Evolutionary conservation across 768 basidiomycete genomes (phyloP), one percentile per base, ranked within the genome.

Genomic region (Xerocomus spinulosus): DNA sequence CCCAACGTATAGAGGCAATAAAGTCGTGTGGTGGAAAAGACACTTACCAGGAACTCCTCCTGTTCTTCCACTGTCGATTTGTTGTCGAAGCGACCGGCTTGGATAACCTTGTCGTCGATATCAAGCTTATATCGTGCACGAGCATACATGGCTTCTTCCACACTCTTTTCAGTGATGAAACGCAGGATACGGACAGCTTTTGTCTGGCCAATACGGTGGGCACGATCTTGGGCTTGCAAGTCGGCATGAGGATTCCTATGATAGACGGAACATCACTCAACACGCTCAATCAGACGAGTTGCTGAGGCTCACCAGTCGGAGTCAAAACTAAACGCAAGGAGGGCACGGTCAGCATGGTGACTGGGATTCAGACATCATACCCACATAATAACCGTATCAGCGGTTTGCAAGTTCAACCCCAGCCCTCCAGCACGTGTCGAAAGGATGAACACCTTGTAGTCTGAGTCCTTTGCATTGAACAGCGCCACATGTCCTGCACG

Each of bases 121-220:
- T 95, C 95, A 24, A 97, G 85, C 75, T 99, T 99, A 71, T 83
- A 90, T 49, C 90, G 82, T 5, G 96, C 96, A 54, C 93, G 82
- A 37, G 91, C 88, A 52, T 97, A 88, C 81, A 98, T 96, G 4
- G 93, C 92, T 70, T 98, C 96, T 70, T 98, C 96, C 20, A 99
- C 92, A 53, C 93, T 95, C 74, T 93, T 92, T 68, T 96, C 92
- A 4, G 95, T 96, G 64, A 99, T 94, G 68, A 99, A 90, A 52
- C 95, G 84, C 54, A 98, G 76, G 54, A 99, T 98, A 26, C 94
- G 83, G 17, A 99, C 96, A 37, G 93, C 89, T 69, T 94, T 95
- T 50, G 96, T 99, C 65, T 99, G 96, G 50, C 96, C 96, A 60
- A 99, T 99, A 79, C 96, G 94, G 78, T 99, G 95, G 10, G 91